Base-by-base conservation (phyloP, 768 basidiomycete genomes). In the Pseudohyphozyma bogoriensis region DNA sequence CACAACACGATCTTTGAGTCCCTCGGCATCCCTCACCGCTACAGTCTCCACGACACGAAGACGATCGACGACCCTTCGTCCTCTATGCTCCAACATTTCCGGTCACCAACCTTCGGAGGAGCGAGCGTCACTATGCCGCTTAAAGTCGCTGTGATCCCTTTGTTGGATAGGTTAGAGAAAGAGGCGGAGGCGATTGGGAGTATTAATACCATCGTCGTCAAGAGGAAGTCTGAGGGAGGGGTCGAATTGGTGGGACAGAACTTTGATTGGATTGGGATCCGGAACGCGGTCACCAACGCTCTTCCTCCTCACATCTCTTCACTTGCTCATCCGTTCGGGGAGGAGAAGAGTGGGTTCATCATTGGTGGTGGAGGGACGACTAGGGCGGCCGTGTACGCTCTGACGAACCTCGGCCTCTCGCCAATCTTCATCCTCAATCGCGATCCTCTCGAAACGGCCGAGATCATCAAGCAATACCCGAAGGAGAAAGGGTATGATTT, bases 321-420 rank as follows among this genome's bases (percentile, higher is more conserved):
- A 22, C 18, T 3, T 7, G 57, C 47, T 20, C 15, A 24, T 31
- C 64, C 64, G 2, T 58, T 55, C 18, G 50, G 52, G 20, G 32
- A 45, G n/a, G 54, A 51, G 0, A 46, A 32, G 46, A 56, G 58
- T 31, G 64, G 49, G 1, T 28, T 65, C 32, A 58, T 65, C 42
- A 65, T 53, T n/a, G 52, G 53, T 16, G 66, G 67, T 22, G 69
- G 69, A 18, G 70, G 65, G 16, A 69, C 70, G 24, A 69, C 68
- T 29, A 54, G 68, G 10, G 64, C 68, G 0, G 70, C 70, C 4
- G 59, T 69, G 29, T 66, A 67, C 52, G 70, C 68, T 20, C 56
- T 69, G 2, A 57, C 56, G 1, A 44, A 53, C 1, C 37, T 69
- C 16, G 47, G 54, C n/a, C 52, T 69, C 28, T 60, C 55, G 1